Evolutionary conservation across 176 grass and related monocot genomes (phyloP), one percentile per base, ranked within the genome.

Genomic region (Triticum aestivum): DNA sequence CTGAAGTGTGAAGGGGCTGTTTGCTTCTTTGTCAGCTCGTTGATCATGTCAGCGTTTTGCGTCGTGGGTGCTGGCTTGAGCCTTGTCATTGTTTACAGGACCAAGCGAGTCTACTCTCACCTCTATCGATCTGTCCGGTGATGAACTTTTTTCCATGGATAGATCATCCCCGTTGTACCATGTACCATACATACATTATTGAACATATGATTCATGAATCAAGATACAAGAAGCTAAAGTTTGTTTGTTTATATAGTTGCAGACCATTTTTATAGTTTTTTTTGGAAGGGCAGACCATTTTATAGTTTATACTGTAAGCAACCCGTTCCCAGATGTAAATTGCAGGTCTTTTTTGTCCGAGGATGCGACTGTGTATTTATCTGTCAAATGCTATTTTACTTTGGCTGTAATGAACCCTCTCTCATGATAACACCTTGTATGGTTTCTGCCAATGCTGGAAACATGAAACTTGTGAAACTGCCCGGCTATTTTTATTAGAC

Each of bases 11-110:
- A 90, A 74, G 93, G 91, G 20, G 13, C 91, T 56, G 83, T 86
- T 80, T 98, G 91, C 65, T 98, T 98, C 87, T 95, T 92, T 58
- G 47, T 83, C 61, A 95, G 93, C 30, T 98, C 95, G n/a, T 20
- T 98, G 73, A 90, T 98, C 13, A 98, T 98, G 95, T 93, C 92
- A 8, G 88, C 79, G 56, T 56, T 93, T 61, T 98, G 93, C 51
- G 18, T 95, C 20, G 69, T 95, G 30, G 93, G 89, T 42, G 87
- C 85, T 37, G 59, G 71, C 34, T 87, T 98, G 39, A 95, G 91
- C 83, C 66, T 98, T 29, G 26, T 95, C 58, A 59, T 95, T 86
- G 89, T 98, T 88, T 45, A 87, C 71, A 90, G 95, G 75, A 98
- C 93, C 17, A 92, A 88, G 51, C 45, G 65, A 13, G 89, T 95